phyloP scores from a whole-genome alignment of 1,284 basidiomycete species.

The Puccinia triticina region DNA sequence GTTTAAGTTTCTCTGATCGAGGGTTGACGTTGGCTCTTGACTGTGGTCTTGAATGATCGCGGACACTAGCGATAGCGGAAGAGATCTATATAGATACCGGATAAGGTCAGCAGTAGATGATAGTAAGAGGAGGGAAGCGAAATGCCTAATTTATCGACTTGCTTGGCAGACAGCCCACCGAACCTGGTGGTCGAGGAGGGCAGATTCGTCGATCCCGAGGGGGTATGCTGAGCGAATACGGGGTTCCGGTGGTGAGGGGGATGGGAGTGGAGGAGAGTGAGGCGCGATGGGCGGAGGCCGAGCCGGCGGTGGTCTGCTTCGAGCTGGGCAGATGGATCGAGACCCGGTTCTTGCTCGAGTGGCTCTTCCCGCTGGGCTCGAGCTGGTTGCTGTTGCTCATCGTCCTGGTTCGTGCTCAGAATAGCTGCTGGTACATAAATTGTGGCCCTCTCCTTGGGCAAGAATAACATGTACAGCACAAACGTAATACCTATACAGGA shows the following conservation, averaged over 20 bases:
- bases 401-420: background rate
- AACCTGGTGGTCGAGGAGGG: conserved; percentile 40
- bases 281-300: conserved; percentile 6
- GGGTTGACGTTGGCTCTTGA: background rate
- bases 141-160: conserved; percentile 39
- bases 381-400: background rate
- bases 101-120: background rate
- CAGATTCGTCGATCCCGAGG: background rate
- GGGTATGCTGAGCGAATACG: conserved; percentile 36
- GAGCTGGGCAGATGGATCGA: conserved; percentile 2
- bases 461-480: too few species aligned
- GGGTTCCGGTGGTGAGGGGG: conserved; percentile 36
- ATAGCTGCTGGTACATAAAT: background rate
- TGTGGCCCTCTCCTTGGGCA: too few species aligned
- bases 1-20: background rate
- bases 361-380: background rate
- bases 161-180: conserved; percentile 49
- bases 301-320: background rate
- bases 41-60: conserved; percentile 19
- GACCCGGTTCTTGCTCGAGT: background rate
- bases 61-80: conserved; percentile 44
- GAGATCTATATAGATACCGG: conserved; percentile 12
- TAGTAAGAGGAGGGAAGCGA: background rate
- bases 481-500: too few species aligned
- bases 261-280: conserved; percentile 25